Evolutionary conservation across 2,329 filamentous ascomycete genomes (phyloP).

Genomic region (Cladosporium sp.): DNA sequence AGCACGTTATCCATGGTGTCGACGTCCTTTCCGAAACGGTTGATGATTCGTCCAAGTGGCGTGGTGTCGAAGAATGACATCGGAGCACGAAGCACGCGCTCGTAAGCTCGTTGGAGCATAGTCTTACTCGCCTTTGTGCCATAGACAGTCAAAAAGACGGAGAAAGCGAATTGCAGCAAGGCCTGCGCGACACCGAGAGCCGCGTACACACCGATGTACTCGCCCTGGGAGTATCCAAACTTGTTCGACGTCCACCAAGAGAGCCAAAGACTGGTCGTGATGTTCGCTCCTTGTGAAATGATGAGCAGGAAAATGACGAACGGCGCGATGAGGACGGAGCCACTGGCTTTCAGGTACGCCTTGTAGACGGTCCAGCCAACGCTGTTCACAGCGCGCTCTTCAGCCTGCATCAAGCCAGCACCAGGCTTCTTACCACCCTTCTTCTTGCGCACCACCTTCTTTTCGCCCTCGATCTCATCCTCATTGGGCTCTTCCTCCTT

Average conservation of each 20-base stretch:
- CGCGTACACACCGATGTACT: constrained; percentile 66
- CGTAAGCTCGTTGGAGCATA: constrained; percentile 80
- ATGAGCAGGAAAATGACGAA: constrained; percentile 65
- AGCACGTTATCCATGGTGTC: constrained; percentile 95
- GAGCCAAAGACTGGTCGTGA: constrained; percentile 86
- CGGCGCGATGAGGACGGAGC: constrained; percentile 67
- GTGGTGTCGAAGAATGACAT: constrained; percentile 98
- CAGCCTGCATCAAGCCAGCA: constrained; percentile 69
- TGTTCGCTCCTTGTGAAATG: constrained; percentile 78
- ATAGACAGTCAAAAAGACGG: constrained; percentile 72
- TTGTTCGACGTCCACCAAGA: constrained; percentile 89
- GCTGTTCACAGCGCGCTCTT: constrained; percentile 70
- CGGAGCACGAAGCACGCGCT: constrained; percentile 67
- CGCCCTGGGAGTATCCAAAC: constrained; percentile 65
- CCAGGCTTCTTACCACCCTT: constrained; percentile 56
- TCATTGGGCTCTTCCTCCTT: constrained; percentile 51
- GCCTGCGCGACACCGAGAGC: constrained; percentile 71
- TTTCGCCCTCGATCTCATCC: constrained; percentile 52
- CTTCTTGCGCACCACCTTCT: constrained; percentile 56
- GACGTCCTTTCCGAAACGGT: constrained; percentile 92
- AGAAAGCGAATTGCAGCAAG: constrained; percentile 76
- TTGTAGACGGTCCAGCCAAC: constrained; percentile 79
- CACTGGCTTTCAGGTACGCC: constrained; percentile 75
- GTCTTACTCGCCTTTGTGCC: constrained; percentile 79
- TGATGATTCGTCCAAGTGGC: constrained; percentile 90